Base-by-base conservation (phyloP, 768 basidiomycete species). In the Dentipellis fragilis region DNA sequence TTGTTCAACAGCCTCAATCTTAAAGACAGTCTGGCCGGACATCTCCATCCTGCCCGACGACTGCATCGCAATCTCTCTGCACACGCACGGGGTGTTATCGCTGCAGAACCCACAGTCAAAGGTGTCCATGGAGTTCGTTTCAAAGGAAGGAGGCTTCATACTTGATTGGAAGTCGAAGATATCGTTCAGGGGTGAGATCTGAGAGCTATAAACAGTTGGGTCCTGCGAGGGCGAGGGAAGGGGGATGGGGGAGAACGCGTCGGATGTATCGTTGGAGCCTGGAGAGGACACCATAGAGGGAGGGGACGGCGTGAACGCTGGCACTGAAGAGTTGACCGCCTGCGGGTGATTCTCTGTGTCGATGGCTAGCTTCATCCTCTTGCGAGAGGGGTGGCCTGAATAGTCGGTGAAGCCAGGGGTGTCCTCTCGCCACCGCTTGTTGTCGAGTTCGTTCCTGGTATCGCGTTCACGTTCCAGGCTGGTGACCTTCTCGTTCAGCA, bases 31-130 rank as follows among this genome's bases (percentile, higher is more conserved):
- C 4, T 51, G 54, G n/a, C 54, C 57, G 49, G 58, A 56, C 42
- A 57, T 50, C 19, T 59, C 46, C 55, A 66, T 46, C 37, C 61
- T 54, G 23, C 65, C 67, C 11, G 68, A 65, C 29, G 70, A 69
- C 51, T 79, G 78, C 40, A 75, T 62, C 40, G 77, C 76, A 46
- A 85, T 72, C 65, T 89, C 87, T 54, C 81, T 79, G 68, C 91
- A 94, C 45, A 93, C 79, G 64, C 92, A 94, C 40, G 83, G 78
- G 14, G 78, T 78, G 57, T 76, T 76, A 46, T 83, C 80, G 56
- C 71, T 79, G 66, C 92, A 93, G 68, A 91, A 81, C 2, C 89
- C 85, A 65, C 91, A 93, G 56, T 79, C 76, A 59, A 83, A 79
- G 4, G 76, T 64, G 12, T 76, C 70, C 55, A 81, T 10, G 69